Evolutionary conservation across 1,284 basidiomycete genomes (phyloP).

Genomic region (Acaromyces ingoldii): DNA sequence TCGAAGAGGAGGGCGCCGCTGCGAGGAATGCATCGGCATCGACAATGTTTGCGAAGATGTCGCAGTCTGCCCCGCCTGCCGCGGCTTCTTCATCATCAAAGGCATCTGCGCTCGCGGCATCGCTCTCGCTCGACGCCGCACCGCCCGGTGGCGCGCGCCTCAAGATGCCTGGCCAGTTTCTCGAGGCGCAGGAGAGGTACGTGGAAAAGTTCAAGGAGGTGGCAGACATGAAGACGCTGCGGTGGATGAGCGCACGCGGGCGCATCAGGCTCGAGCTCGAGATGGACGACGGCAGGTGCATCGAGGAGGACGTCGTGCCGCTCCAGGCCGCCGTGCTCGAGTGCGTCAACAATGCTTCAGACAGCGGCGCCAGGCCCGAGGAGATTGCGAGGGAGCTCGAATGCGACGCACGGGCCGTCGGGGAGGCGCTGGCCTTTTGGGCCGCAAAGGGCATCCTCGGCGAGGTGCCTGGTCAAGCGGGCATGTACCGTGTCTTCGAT

Average conservation of each 20-base stretch:
- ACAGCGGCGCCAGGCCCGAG: not conserved
- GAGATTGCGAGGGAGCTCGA: not conserved
- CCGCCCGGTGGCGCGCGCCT: not conserved
- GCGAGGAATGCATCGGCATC: not conserved
- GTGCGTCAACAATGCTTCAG: not conserved
- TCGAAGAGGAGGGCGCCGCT: not conserved
- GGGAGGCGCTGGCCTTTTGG: not conserved
- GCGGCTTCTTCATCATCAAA: not conserved
- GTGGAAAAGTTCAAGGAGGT: conserved; percentile 2
- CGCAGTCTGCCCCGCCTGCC: not conserved
- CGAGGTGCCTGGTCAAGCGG: too few species aligned
- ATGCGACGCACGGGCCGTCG: not conserved
- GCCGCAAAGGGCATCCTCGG: not conserved
- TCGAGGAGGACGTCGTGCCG: conserved; percentile 3
- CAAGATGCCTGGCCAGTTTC: conserved; percentile 1
- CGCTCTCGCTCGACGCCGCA: not conserved
- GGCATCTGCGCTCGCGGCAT: not conserved
- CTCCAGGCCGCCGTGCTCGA: conserved; percentile 4
- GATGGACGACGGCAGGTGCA: conserved; percentile 5
- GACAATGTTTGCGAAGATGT: not conserved
- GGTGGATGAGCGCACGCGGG: conserved; percentile 5
- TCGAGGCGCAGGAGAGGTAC: conserved; percentile 2
- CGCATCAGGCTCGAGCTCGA: conserved; percentile 1
- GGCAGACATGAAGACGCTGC: not conserved
- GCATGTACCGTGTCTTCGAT: too few species aligned